A percentile compares a stretch with the other conserved stretches of the same genome.
Conservation (phyloP, 306 rosid genomes). For the Pyrus betulifolia region DNA sequence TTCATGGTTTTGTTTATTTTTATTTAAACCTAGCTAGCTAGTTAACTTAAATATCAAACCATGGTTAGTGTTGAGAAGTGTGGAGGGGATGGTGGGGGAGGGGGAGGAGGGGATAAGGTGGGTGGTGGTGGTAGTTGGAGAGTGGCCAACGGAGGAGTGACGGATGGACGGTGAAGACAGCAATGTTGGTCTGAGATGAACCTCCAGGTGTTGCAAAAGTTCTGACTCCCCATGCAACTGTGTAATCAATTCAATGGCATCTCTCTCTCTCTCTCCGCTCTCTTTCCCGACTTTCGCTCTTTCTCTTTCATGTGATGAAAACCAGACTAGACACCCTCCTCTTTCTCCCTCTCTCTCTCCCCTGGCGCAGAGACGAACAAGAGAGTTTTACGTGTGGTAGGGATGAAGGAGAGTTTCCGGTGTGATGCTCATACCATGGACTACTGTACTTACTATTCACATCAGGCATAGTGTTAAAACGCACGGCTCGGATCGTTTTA, state of each 20-base stretch:
- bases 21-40: neutral
- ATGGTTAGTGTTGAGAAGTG: slow-evolving; percentile 34
- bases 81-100: slow-evolving; percentile 7
- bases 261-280: slow-evolving; percentile 17
- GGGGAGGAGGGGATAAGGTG: slow-evolving; percentile 15
- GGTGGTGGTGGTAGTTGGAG: slow-evolving; percentile 39
- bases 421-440: neutral
- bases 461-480: neutral
- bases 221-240: slow-evolving; percentile 49
- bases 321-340: neutral
- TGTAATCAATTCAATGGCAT: slow-evolving; percentile 43
- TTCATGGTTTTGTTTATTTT: slow-evolving; percentile 25
- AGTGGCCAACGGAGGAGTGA: slow-evolving; percentile 42
- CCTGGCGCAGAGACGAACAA: neutral
- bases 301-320: neutral
- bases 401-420: neutral
- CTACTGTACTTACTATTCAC: neutral
- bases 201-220: slow-evolving; percentile 71
- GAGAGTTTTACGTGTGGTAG: neutral
- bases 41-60: neutral
- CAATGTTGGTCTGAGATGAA: slow-evolving; percentile 20
- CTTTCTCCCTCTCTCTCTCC: neutral
- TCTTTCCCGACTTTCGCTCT: slow-evolving; percentile 14
- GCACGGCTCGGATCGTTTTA: neutral
- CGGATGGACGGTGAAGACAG: slow-evolving; percentile 48